A percentile compares a stretch with the other conserved stretches of the same genome.
Conservation (phyloP, 1,139 yeast genomes). For the Yamadazyma epiphylla region DNA sequence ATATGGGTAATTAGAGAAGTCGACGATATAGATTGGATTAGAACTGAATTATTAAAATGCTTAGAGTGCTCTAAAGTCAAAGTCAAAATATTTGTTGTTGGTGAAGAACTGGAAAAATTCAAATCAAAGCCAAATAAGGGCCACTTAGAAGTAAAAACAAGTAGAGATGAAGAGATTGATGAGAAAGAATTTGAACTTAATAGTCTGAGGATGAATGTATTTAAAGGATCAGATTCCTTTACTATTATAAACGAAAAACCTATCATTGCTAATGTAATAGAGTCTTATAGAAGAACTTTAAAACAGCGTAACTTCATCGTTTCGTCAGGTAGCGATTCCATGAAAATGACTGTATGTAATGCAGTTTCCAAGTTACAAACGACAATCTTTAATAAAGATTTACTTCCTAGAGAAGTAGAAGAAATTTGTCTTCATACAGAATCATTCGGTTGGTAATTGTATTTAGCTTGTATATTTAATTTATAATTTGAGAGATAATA, state of each 20-base stretch:
- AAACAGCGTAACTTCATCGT: slow-evolving; percentile 43
- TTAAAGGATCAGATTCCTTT: too few species aligned
- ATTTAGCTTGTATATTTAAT: slow-evolving; percentile 1
- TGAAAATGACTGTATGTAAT: slow-evolving; percentile 42
- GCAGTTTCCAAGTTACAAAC: slow-evolving; percentile 39
- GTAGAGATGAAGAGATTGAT: not conserved
- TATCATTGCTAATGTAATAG: slow-evolving; percentile 18
- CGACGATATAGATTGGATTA: slow-evolving; percentile 44
- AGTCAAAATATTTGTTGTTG: slow-evolving; percentile 23
- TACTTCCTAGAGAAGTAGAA: slow-evolving; percentile 24
- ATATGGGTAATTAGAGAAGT: slow-evolving; percentile 45
- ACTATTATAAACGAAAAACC: slow-evolving; percentile 35
- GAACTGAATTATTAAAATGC: slow-evolving; percentile 33
- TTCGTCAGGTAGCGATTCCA: slow-evolving; percentile 48
- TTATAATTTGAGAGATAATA: slow-evolving; percentile 37
- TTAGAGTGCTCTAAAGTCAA: slow-evolving; percentile 21
- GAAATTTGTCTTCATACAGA: slow-evolving; percentile 60
- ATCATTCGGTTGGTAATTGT: slow-evolving; percentile 50
- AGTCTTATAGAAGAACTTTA: slow-evolving; percentile 17
- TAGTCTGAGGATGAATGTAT: too few species aligned
- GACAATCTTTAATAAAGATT: slow-evolving; percentile 27
- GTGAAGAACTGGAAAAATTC: slow-evolving; percentile 10
- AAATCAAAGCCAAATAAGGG: slow-evolving; percentile 6
- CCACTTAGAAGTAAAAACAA: not conserved
- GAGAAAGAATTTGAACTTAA: slow-evolving; percentile 9